A percentile compares a stretch with the other conserved stretches of the same genome.
These are phyloP conservation scores for Pseudohalonectria lignicola DNA, from an alignment of 2,329 filamentous ascomycete genomes.

Conservation along the genomic window DNA sequence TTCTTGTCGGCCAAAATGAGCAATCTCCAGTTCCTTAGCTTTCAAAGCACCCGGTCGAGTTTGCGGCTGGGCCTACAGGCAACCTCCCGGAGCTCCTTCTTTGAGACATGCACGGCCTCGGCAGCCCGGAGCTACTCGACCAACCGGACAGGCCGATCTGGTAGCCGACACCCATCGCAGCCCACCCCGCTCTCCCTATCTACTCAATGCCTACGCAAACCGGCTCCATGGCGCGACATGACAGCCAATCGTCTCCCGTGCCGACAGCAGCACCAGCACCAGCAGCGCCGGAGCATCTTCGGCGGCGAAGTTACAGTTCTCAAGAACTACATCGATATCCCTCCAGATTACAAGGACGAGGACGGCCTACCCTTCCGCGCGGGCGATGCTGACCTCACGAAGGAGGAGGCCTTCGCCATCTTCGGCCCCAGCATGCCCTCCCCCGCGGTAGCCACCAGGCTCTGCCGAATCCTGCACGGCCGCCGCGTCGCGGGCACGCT, in stretches of 20 bases:
- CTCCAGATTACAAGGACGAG: constrained; percentile 42
- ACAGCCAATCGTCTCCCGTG: too few relatives aligned
- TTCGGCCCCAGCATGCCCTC: constrained; percentile 40
- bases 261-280: too few relatives aligned
- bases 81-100: constrained; percentile 11
- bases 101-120: constrained; percentile 16
- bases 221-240: too few relatives aligned
- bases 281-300: background rate
- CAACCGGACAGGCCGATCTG: too few relatives aligned
- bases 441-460: constrained; percentile 33
- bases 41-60: background rate
- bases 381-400: constrained; percentile 30
- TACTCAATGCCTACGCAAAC: too few relatives aligned
- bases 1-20: too few relatives aligned
- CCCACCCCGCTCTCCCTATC: too few relatives aligned
- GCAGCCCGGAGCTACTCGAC: too few relatives aligned
- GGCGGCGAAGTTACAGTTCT: constrained; percentile 24
- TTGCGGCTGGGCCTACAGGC: background rate
- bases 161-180: too few relatives aligned
- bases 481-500: constrained; percentile 53
- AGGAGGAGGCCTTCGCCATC: constrained; percentile 31
- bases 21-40: background rate
- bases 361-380: constrained; percentile 40
- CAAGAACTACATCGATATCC: constrained; percentile 47
- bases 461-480: constrained; percentile 50